Conservation (phyloP, 2,329 filamentous ascomycete genomes). For the Mycosphaerella arachidis region DNA sequence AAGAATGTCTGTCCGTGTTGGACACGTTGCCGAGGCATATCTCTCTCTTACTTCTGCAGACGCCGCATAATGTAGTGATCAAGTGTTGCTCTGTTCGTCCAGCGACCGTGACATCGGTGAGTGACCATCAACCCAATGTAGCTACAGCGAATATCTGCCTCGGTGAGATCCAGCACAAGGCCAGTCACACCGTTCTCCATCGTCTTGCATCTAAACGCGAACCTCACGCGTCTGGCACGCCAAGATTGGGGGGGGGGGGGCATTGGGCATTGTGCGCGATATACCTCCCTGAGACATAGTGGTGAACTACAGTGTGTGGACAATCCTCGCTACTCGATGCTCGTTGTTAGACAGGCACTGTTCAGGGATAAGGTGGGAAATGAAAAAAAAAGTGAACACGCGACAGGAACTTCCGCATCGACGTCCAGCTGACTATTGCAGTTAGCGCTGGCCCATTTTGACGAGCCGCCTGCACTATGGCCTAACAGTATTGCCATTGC, state of each 20-base stretch:
- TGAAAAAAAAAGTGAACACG: too few relatives aligned
- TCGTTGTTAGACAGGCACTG: background rate
- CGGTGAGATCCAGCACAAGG: background rate
- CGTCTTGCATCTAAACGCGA: constrained; percentile 1
- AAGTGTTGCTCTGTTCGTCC: too few relatives aligned
- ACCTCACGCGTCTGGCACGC: background rate
- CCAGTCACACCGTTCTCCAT: background rate
- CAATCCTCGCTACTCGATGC: background rate
- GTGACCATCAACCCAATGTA: too few relatives aligned
- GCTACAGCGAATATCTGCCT: background rate
- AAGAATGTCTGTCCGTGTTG: too few relatives aligned
- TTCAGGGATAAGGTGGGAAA: too few relatives aligned
- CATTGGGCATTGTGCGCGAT: background rate
- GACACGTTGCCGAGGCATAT: too few relatives aligned
- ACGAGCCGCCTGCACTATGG: background rate
- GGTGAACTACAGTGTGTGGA: background rate
- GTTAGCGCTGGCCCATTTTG: background rate
- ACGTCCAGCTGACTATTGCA: too few relatives aligned
- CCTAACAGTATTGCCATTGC: too few relatives aligned
- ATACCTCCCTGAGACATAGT: background rate
- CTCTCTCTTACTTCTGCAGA: too few relatives aligned
- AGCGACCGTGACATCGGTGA: too few relatives aligned
- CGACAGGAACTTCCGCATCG: too few relatives aligned
- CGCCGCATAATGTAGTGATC: too few relatives aligned
- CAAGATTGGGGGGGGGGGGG: background rate